A percentile compares a stretch with the other conserved stretches of the same genome.
These are phyloP conservation scores for Suhomyces emberorum DNA, from an alignment of 805 yeast species.

Conservation along the genomic window DNA sequence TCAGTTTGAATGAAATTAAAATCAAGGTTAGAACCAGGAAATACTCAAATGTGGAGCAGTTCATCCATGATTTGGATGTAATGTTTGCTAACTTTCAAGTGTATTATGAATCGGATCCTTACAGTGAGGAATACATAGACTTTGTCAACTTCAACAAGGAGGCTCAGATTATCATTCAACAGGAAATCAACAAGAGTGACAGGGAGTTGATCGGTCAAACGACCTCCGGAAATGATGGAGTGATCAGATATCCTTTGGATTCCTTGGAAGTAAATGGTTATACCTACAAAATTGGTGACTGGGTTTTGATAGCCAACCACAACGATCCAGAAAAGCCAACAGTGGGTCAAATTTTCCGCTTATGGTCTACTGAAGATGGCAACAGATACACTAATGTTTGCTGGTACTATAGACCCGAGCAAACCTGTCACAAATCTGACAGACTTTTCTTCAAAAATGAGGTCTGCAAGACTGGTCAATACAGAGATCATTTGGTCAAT, in stretches of 20 bases:
- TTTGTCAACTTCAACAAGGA: slow-evolving; percentile 61
- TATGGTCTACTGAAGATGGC: slow-evolving; percentile 87
- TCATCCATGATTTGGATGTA: slow-evolving; percentile 70
- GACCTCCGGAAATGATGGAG: slow-evolving; percentile 44
- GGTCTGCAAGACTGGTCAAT: slow-evolving; percentile 95
- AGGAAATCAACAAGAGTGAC: slow-evolving; percentile 80
- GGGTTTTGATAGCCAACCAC: slow-evolving; percentile 86
- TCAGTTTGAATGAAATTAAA: slow-evolving; percentile 69
- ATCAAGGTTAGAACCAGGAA: slow-evolving; percentile 82
- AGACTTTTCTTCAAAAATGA: slow-evolving; percentile 88
- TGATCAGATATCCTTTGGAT: slow-evolving; percentile 75
- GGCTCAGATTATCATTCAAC: slow-evolving; percentile 54
- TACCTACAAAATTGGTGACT: slow-evolving; percentile 83
- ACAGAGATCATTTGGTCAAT: slow-evolving; percentile 85
- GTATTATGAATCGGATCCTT: slow-evolving; percentile 51
- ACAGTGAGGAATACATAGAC: slow-evolving; percentile 56
- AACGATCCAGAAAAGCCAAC: slow-evolving; percentile 89
- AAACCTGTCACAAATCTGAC: slow-evolving; percentile 92
- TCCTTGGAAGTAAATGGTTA: slow-evolving; percentile 68
- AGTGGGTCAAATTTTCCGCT: slow-evolving; percentile 87
- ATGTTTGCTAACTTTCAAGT: slow-evolving; percentile 73
- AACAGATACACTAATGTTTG: slow-evolving; percentile 88
- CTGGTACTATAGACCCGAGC: slow-evolving; percentile 98
- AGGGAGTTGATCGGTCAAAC: slow-evolving; percentile 54
- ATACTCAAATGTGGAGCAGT: slow-evolving; percentile 71